These are phyloP conservation scores for Yamadazyma atmosphaerica DNA, from an alignment of 1,139 yeast species.

Conservation along the genomic window DNA sequence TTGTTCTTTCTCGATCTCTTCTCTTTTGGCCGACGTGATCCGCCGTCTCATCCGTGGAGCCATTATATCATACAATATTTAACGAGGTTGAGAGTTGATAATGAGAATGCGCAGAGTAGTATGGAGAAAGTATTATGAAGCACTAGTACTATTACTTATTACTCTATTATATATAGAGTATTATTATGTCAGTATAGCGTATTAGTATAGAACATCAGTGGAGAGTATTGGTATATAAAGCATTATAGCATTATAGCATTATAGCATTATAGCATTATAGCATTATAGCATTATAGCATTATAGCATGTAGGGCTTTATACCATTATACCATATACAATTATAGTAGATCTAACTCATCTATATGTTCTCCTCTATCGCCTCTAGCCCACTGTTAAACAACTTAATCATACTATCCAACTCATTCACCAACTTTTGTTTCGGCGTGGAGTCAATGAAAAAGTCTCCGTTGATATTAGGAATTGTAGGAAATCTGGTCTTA, in stretches of 20 bases:
- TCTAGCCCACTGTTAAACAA: conserved; percentile 44
- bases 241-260: too few relatives aligned
- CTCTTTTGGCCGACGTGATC: conserved; percentile 47
- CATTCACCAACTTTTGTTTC: conserved; percentile 34
- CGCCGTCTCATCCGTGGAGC: conserved; percentile 49
- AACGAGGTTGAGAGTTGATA: too few relatives aligned
- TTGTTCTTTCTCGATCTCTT: conserved; percentile 50
- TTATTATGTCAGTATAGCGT: too few relatives aligned
- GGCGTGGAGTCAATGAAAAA: conserved; percentile 41
- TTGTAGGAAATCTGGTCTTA: conserved; percentile 30
- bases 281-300: too few relatives aligned
- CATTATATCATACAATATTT: conserved; percentile 27
- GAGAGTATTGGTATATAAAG: too few relatives aligned
- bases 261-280: too few relatives aligned
- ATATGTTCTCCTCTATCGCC: conserved; percentile 34
- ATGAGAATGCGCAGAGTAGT: background rate
- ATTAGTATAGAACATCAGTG: too few relatives aligned
- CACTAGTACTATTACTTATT: background rate
- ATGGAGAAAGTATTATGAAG: background rate
- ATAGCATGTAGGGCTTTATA: too few relatives aligned
- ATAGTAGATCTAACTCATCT: conserved; percentile 3
- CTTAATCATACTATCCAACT: conserved; percentile 41
- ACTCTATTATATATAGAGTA: too few relatives aligned
- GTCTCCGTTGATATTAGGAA: conserved; percentile 40
- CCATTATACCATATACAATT: too few relatives aligned